These are phyloP conservation scores for Apiospora marii DNA, from an alignment of 2,329 filamentous ascomycete species.

Conservation along the genomic window DNA sequence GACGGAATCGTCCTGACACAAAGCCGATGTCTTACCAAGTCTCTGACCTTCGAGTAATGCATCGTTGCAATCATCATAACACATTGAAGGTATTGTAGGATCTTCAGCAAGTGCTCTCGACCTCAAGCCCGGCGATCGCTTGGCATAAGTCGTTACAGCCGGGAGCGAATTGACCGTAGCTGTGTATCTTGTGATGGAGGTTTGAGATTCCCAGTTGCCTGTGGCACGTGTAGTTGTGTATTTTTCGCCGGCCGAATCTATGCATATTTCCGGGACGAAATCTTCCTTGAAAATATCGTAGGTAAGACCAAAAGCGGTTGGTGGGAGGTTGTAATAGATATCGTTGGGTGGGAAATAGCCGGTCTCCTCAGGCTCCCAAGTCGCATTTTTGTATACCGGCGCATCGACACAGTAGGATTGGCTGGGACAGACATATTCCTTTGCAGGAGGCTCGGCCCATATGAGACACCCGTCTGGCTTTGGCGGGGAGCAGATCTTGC, in stretches of 20 bases:
- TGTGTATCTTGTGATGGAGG: constrained; percentile 53
- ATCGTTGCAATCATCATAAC: constrained; percentile 62
- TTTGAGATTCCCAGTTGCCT: constrained; percentile 63
- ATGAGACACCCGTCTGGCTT: constrained; percentile 59
- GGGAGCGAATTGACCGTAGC: constrained; percentile 37
- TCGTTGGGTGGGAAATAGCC: constrained; percentile 58
- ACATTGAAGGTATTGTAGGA: constrained; percentile 44
- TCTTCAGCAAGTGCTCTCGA: neutral
- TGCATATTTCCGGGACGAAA: too few species aligned
- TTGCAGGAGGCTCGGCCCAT: constrained; percentile 55
- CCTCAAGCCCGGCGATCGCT: constrained; percentile 23
- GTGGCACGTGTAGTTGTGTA: constrained; percentile 55
- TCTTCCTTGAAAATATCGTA: too few species aligned
- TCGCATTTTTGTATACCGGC: constrained; percentile 45
- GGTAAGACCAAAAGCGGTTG: constrained; percentile 67
- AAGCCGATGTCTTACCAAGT: constrained; percentile 55
- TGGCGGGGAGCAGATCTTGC: constrained; percentile 60
- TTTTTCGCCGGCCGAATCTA: constrained; percentile 40
- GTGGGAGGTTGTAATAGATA: constrained; percentile 73
- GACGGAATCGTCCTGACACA: constrained; percentile 53
- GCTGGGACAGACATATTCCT: constrained; percentile 55
- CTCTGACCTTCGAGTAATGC: constrained; percentile 54
- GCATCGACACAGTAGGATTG: constrained; percentile 53
- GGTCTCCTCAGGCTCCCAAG: constrained; percentile 55
- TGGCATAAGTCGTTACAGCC: constrained; percentile 30